phyloP scores from a whole-genome alignment of 2,329 filamentous ascomycete genomes.

The Phyllosticta citrichinensis region DNA sequence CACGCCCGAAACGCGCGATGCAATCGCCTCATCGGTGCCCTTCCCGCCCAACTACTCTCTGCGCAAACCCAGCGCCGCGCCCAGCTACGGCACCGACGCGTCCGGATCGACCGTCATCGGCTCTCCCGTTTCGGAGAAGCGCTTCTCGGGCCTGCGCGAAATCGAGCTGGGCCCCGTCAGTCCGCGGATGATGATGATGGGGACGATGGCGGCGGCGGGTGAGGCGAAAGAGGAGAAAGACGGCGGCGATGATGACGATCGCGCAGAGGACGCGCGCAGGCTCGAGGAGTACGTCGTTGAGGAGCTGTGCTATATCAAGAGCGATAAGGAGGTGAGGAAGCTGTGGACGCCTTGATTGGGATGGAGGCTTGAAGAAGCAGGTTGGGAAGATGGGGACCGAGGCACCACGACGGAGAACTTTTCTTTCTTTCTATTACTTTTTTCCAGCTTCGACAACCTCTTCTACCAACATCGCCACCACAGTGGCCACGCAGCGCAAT shows the following conservation, averaged over 20 bases:
- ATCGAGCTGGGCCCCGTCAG: neutral
- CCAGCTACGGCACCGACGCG: neutral
- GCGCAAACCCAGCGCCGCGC: neutral
- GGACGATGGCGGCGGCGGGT: neutral
- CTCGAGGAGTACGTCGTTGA: neutral
- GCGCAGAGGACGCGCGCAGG: neutral
- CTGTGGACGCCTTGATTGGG: neutral
- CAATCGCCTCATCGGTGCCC: neutral
- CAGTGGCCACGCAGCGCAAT: too few species aligned
- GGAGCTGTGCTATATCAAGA: neutral
- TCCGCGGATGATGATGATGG: too few species aligned
- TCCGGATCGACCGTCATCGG: neutral
- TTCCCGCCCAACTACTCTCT: slow-evolving; percentile 1
- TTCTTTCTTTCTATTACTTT: too few species aligned
- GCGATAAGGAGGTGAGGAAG: neutral
- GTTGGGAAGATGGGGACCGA: neutral
- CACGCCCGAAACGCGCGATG: neutral
- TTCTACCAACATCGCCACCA: too few species aligned
- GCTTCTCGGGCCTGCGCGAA: neutral
- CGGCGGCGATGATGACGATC: neutral
- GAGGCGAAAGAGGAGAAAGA: too few species aligned
- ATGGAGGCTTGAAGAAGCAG: neutral
- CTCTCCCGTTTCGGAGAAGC: neutral
- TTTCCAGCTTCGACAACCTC: neutral
- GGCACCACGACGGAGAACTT: neutral